Evolutionary conservation across 305 asterid genomes (phyloP).

Genomic region (Fraxinus baroniana): DNA sequence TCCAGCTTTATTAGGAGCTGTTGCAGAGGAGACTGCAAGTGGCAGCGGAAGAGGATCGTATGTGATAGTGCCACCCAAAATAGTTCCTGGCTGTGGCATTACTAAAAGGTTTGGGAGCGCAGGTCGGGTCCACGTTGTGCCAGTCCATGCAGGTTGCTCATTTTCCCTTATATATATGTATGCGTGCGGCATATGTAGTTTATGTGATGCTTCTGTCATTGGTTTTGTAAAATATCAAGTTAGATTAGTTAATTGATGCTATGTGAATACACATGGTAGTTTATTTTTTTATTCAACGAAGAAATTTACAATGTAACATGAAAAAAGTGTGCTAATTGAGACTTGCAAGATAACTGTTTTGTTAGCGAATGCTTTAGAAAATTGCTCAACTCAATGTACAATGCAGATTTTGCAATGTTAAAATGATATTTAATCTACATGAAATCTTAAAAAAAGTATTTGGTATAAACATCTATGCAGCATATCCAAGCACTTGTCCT

Average conservation of each 20-base stretch:
- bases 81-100: conserved; percentile 70
- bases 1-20: conserved; percentile 42
- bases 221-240: conserved; percentile 10
- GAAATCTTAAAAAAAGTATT: not conserved
- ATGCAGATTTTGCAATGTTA: not conserved
- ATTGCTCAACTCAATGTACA: conserved; percentile 7
- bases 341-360: conserved; percentile 7
- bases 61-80: conserved; percentile 77
- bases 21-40: conserved; percentile 45
- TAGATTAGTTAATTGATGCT: not conserved
- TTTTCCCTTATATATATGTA: not conserved
- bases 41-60: conserved; percentile 64
- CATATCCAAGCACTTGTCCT: not conserved
- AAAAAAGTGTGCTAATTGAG: conserved; percentile 3
- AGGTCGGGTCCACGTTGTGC: conserved; percentile 72
- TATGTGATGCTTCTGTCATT: conserved; percentile 6
- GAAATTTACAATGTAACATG: conserved; percentile 6
- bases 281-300: not conserved
- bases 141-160: conserved; percentile 81
- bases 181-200: not conserved
- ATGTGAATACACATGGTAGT: not conserved
- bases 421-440: not conserved
- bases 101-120: conserved; percentile 76
- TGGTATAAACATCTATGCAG: not conserved
- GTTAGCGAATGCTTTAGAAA: conserved; percentile 15